These are phyloP conservation scores for Naumovozyma castellii DNA, from an alignment of 805 yeast species.

Conservation along the genomic window DNA sequence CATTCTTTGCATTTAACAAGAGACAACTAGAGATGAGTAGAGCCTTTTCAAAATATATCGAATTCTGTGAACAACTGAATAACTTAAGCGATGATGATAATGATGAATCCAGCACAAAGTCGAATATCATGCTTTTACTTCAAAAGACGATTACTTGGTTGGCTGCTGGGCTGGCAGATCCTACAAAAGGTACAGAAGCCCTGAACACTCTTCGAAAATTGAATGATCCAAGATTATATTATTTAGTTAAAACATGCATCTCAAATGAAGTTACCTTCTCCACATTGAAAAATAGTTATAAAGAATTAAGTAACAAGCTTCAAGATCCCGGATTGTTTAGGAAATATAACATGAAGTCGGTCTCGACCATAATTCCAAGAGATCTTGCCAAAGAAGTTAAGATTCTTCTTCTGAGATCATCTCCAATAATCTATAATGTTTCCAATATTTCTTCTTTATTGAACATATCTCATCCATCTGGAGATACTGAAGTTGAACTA, in stretches of 20 bases:
- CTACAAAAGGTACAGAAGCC: slow-evolving; percentile 38
- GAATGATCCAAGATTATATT: slow-evolving; percentile 50
- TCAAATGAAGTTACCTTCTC: slow-evolving; percentile 50
- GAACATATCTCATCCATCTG: slow-evolving; percentile 19
- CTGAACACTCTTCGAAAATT: slow-evolving; percentile 44
- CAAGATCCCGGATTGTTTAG: slow-evolving; percentile 42
- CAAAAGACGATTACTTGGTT: slow-evolving; percentile 57
- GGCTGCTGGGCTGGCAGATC: slow-evolving; percentile 45
- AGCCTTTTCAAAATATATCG: slow-evolving; percentile 42
- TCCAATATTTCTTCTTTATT: slow-evolving; percentile 51
- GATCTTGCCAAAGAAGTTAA: slow-evolving; percentile 47
- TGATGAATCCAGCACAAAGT: slow-evolving; percentile 2
- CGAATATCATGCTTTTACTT: slow-evolving; percentile 28
- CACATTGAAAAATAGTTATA: slow-evolving; percentile 50
- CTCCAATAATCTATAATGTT: slow-evolving; percentile 54
- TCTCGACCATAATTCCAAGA: slow-evolving; percentile 33
- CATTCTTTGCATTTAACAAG: slow-evolving; percentile 59
- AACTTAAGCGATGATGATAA: slow-evolving; percentile 25
- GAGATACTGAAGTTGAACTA: slow-evolving; percentile 28
- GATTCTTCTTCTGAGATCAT: slow-evolving; percentile 50
- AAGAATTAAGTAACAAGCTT: slow-evolving; percentile 51
- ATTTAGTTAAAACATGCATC: slow-evolving; percentile 45
- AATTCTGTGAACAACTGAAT: slow-evolving; percentile 37
- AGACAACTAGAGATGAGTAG: slow-evolving; percentile 55
- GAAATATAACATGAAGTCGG: slow-evolving; percentile 26